These are phyloP conservation scores for Carpinus fangiana DNA, from an alignment of 306 rosid genomes.

Conservation along the genomic window DNA sequence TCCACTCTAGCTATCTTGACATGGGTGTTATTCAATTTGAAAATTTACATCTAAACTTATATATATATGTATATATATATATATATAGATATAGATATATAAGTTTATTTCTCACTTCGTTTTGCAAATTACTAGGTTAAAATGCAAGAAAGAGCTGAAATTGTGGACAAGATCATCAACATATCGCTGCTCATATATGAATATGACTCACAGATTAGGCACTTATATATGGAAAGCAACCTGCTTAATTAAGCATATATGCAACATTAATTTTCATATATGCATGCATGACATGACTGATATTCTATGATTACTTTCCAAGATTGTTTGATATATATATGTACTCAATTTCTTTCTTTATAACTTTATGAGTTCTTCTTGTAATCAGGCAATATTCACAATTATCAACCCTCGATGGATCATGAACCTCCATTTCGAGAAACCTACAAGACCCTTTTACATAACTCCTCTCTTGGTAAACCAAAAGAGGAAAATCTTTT, in stretches of 20 bases:
- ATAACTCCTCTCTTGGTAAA: not conserved
- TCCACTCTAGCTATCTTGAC: not conserved
- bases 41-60: too few species aligned
- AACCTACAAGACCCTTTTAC: constrained; percentile 37
- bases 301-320: not conserved
- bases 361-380: not conserved
- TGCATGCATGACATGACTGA: not conserved
- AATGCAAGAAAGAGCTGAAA: not conserved
- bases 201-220: too few species aligned
- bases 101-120: not conserved
- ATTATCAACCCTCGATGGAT: constrained; percentile 39
- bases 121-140: not conserved
- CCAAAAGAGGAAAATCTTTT: not conserved
- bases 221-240: too few species aligned
- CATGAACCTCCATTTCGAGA: constrained; percentile 65
- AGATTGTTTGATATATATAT: not conserved
- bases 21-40: too few species aligned
- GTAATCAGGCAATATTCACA: not conserved
- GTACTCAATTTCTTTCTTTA: not conserved
- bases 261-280: not conserved
- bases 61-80: too few species aligned
- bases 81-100: too few species aligned
- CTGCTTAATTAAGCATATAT: not conserved
- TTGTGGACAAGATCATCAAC: not conserved
- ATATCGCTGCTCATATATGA: too few species aligned